phyloP scores from a whole-genome alignment of 2,329 filamentous ascomycete genomes.

The Fusarium proliferatum region DNA sequence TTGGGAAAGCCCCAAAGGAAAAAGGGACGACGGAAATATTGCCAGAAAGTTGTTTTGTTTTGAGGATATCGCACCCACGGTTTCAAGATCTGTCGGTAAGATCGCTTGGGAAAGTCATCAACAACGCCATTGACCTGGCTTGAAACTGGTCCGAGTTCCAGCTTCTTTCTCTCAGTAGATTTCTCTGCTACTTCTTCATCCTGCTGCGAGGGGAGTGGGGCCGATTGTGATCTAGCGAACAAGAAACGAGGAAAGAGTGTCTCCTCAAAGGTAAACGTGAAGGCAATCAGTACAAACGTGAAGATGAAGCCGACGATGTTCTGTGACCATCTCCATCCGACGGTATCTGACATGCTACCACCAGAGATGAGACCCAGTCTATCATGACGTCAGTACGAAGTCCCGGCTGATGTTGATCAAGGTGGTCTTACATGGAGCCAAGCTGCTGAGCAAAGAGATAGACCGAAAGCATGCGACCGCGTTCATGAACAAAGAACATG shows the following conservation, averaged over 20 bases:
- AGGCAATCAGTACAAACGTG: background rate
- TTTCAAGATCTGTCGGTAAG: background rate
- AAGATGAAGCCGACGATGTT: background rate
- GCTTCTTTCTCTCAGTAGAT: fast-evolving
- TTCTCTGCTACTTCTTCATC: background rate
- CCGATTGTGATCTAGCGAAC: fast-evolving
- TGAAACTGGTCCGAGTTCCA: fast-evolving
- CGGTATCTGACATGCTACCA: background rate
- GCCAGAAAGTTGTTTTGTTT: background rate
- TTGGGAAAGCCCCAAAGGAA: background rate
- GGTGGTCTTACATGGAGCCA: fast-evolving
- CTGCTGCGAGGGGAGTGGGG: fast-evolving
- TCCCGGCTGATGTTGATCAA: fast-evolving
- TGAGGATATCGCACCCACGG: background rate
- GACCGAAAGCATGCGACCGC: background rate
- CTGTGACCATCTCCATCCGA: background rate
- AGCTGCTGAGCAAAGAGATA: background rate
- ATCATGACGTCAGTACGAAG: no score
- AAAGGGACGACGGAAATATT: background rate
- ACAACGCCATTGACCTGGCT: fast-evolving
- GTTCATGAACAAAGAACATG: background rate
- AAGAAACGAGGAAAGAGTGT: background rate
- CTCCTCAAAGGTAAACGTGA: background rate
- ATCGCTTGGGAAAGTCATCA: background rate
- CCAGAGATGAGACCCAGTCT: background rate